Percentiles rank a stretch among this genome's conserved stretches.
These are phyloP conservation scores for Leishmania major DNA, from an alignment of 208 protist genomes.

Conservation along the genomic window DNA sequence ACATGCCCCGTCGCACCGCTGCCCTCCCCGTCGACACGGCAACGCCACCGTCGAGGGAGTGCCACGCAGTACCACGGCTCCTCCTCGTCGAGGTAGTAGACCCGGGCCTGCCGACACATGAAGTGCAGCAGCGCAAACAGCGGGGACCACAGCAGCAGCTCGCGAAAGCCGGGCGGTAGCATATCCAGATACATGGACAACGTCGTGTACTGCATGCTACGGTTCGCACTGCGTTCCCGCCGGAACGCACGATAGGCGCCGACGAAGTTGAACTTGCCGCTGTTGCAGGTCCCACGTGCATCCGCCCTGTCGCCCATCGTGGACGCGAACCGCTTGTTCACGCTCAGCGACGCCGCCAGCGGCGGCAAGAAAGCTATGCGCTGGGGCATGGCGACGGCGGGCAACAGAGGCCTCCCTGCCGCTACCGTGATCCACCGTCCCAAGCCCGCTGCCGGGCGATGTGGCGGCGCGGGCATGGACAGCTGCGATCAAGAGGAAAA, in stretches of 20 bases:
- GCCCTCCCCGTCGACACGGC: neutral
- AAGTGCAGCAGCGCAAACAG: constrained; percentile 51
- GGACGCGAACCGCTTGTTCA: neutral
- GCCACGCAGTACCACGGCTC: constrained; percentile 34
- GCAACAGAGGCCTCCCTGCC: neutral
- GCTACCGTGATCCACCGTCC: neutral
- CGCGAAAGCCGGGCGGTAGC: constrained; percentile 45
- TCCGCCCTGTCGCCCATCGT: neutral
- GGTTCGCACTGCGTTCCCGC: neutral
- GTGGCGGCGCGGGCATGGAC: neutral
- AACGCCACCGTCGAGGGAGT: constrained; percentile 17
- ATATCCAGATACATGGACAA: constrained; percentile 55
- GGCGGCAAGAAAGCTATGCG: neutral
- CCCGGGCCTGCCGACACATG: constrained; percentile 42
- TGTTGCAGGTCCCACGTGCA: neutral
- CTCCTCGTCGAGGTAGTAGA: constrained; percentile 54
- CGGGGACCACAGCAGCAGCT: constrained; percentile 61
- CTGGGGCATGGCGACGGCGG: neutral
- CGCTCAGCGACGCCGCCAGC: neutral
- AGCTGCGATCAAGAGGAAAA: neutral
- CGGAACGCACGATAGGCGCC: constrained; percentile 20
- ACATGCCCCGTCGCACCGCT: neutral
- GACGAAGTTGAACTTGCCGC: neutral
- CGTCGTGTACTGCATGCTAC: constrained; percentile 24
- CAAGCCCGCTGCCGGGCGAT: neutral